Evolutionary conservation across 2,329 filamentous ascomycete species (phyloP).

Genomic region (Teratosphaeria epicoccoides): DNA sequence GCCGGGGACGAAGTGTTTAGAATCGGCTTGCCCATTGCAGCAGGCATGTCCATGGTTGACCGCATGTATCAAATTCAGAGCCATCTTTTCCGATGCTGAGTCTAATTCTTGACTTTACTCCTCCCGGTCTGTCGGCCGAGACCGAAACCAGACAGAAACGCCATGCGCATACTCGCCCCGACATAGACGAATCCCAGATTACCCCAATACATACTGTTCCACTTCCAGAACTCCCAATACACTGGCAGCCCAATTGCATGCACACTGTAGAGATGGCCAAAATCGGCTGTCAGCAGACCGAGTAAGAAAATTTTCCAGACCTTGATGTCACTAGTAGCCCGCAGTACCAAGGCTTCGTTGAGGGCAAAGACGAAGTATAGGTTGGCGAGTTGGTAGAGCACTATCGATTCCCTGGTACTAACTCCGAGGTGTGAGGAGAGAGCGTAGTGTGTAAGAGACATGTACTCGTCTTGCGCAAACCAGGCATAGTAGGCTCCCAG

Average conservation of each 20-base stretch:
- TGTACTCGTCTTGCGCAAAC: conserved; percentile 46
- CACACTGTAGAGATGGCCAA: conserved; percentile 64
- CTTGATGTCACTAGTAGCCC: conserved; percentile 53
- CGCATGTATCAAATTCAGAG: not conserved
- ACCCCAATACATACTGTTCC: conserved; percentile 29
- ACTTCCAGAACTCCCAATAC: conserved; percentile 26
- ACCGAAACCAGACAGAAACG: conserved; percentile 26
- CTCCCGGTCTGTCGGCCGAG: conserved; percentile 3
- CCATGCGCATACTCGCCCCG: conserved; percentile 22
- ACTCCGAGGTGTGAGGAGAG: conserved; percentile 26
- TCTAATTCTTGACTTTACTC: not conserved
- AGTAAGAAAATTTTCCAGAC: conserved; percentile 62
- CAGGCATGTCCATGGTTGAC: not conserved
- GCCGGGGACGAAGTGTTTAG: not conserved
- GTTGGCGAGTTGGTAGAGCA: conserved; percentile 65
- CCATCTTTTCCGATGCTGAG: not conserved
- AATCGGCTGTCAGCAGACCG: conserved; percentile 60
- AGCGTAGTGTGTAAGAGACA: conserved; percentile 50
- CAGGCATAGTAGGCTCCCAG: conserved; percentile 44
- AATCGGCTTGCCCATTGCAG: not conserved
- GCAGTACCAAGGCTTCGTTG: conserved; percentile 66
- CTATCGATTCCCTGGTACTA: conserved; percentile 49
- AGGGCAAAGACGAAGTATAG: conserved; percentile 67
- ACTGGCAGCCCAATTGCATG: conserved; percentile 46
- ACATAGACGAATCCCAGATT: conserved; percentile 29